Evolutionary conservation across 352 stramenopile genomes (phyloP), one percentile per base, ranked within the genome.

Genomic region (Aphanomyces astaci): DNA sequence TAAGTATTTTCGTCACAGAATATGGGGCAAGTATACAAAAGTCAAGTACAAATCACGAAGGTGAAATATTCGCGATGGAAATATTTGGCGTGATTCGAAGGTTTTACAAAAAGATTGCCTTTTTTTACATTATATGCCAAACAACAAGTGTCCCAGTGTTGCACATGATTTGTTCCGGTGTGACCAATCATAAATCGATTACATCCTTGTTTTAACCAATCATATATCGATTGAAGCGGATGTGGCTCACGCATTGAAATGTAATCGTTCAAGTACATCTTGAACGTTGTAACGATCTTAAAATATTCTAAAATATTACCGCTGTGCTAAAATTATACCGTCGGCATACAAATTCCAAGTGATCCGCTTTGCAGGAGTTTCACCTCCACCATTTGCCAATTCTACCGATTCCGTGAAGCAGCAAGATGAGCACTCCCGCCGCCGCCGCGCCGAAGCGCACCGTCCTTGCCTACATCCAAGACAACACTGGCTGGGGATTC

Each of bases 401-500:
- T 55, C 48, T 55, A n/a, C 25, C 25, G 19, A 11, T 55, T 22
- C 48, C 48, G 28, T 10, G 19, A 57, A 7, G 32, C 1, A 64
- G 31, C n/a, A 64, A 27, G 28, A 32, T 13, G 17, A 9, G 9
- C 39, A 46, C 17, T 9, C 9, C 39, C 39, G 39, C 39, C 56
- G 22, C 46, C 22, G 36, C 13, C 27, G 3, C 52, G 1, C 45
- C 24, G n/a, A n/a, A n/a, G 64, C 51, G 55, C 22, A 73, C 60
- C 11, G 39, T 91, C 57, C 32, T 72, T 43, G 76, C 77, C 72
- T 94, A 90, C 63, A 53, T 94, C 55, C 64, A 45, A 36, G 76
- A 88, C 71, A 94, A 92, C 81, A 80, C 78, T 22, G 86, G 84
- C 75, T 92, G 84, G 86, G 91, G 81, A 13, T 91, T 92, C 80